Evolutionary conservation across 2,329 filamentous ascomycete genomes (phyloP), one percentile per base, ranked within the genome.

Genomic region (Aspergillus versicolor): DNA sequence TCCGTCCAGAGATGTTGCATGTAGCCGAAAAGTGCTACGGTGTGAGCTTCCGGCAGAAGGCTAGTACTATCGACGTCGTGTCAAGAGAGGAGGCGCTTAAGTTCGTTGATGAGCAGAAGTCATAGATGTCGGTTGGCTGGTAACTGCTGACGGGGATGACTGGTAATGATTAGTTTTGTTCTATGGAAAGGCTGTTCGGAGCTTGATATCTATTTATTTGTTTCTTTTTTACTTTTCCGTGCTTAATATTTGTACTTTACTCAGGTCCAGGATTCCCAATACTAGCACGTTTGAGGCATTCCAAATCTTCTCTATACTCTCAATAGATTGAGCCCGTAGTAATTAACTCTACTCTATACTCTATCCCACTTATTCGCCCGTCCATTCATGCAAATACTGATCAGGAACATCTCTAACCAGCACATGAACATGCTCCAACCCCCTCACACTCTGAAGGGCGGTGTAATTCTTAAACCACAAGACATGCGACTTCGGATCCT

Each of bases 11-110:
- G 77, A 97, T 99, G 82, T 84, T 99, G 62, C 85, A 89, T 60
- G 91, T 97, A 19, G 94, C 94, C 3, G 92, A 97, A 79, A 96
- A 96, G 79, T 97, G 93, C 77, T 99, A 99, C 74, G 94, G 94
- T 60, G 94, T 99, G 51, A 91, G 90, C 51, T 97, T 82, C 69
- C 85, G 86, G 63, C 93, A 92, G 75, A 97, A 97, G 83, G 95
- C 92, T 63, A 96, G 91, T 78, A 90, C 87, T 40, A 96, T 99
- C 68, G 91, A 94, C 76, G 93, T 93, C 52, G 92, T 97, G 49
- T 88, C 85, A 61, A 86, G 87, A 54, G 91, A 96, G 63, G 90
- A 94, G 67, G 94, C 94, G 27, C 79, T 99, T 65, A 88, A 90
- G 69, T 99, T 99, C 72, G 92, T 99, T 12, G 93, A 97, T 73